Evolutionary conservation across 768 basidiomycete genomes (phyloP).

Genomic region (Calocera cornea): DNA sequence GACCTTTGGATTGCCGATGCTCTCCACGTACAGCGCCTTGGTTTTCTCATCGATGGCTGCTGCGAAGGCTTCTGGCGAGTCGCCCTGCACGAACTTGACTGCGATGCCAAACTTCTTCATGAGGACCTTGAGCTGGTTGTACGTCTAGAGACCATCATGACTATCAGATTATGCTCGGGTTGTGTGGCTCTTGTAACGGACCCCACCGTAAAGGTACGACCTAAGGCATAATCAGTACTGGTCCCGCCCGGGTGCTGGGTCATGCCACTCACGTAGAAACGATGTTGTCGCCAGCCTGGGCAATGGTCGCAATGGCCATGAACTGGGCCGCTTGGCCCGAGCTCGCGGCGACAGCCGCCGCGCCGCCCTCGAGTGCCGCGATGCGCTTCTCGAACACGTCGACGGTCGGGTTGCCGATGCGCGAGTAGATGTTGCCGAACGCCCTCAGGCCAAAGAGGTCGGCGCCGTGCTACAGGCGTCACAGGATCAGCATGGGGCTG

Average conservation of each 20-base stretch:
- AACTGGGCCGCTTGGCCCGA: constrained; percentile 69
- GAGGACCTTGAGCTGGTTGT: constrained; percentile 63
- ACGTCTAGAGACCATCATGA: constrained; percentile 31
- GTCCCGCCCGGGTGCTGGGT: neutral
- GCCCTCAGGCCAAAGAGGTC: constrained; percentile 57
- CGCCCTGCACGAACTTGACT: constrained; percentile 47
- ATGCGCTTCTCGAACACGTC: constrained; percentile 70
- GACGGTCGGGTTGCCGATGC: constrained; percentile 55
- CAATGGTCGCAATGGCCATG: constrained; percentile 48
- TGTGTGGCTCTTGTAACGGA: constrained; percentile 24
- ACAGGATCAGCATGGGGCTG: neutral
- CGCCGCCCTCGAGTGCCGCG: constrained; percentile 67
- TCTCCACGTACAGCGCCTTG: constrained; percentile 59
- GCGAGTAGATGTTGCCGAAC: constrained; percentile 49
- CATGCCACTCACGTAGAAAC: constrained; percentile 45
- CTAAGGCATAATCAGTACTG: constrained; percentile 20
- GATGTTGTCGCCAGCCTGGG: constrained; percentile 60
- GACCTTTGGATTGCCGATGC: constrained; percentile 59
- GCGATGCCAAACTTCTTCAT: constrained; percentile 55
- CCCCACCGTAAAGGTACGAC: constrained; percentile 55
- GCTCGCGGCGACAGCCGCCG: constrained; percentile 54
- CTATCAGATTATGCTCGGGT: neutral
- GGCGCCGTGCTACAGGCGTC: constrained; percentile 42
- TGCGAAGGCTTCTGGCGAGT: constrained; percentile 43
- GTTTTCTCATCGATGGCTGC: constrained; percentile 65